Base-by-base conservation (phyloP, 164 flowering plant species). In the Stephania cephalantha region DNA sequence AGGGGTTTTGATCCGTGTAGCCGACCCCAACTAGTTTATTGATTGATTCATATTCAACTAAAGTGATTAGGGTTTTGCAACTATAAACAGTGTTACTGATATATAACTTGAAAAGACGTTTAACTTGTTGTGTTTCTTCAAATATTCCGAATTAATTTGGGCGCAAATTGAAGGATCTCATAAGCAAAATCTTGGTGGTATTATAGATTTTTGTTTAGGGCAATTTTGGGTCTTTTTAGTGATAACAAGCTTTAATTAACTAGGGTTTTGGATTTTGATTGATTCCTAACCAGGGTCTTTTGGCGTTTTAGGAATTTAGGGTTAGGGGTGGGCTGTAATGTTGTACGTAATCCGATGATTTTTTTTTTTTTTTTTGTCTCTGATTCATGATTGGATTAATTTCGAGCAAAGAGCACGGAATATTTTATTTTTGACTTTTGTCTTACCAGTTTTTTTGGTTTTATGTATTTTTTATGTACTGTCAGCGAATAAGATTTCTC, bases 381-480 rank as follows among this genome's bases (percentile, higher is more conserved):
- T 66, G 31, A 9, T 73, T 17, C 20, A 50, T 75, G 73, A 52
- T 70, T 70, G 76, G 45, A 74, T 20, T 52, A 64, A 74, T 71
- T 35, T 25, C 10, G 66, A 79, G 58, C 15, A 44, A 44, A 75
- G 31, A 12, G 46, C 72, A 12, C 67, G 73, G 52, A 8, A 7
- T 50, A 5, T 74, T 65, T 35, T 66, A 2, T 52, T 73, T 35
- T 11, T 69, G 9, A 46, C 13, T 68, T 53, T 44, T 71, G 9
- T 6, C 52, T 74, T 29, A 50, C 29, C 1, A 35, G 42, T 35
- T 48, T 31, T 58, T 25, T 74, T 78, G 65, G 20, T 58, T 58
- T 17, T 58, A 18, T 58, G n/a, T 58, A 18, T 25, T 58, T 4
- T 58, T 58, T 58, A 18, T 58, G n/a, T 58, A 18, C 65, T 58